A percentile compares a stretch with the other conserved stretches of the same genome.
These are phyloP conservation scores for Flaveria ramosissima DNA, from an alignment of 129 eudicot genomes.

Conservation along the genomic window DNA sequence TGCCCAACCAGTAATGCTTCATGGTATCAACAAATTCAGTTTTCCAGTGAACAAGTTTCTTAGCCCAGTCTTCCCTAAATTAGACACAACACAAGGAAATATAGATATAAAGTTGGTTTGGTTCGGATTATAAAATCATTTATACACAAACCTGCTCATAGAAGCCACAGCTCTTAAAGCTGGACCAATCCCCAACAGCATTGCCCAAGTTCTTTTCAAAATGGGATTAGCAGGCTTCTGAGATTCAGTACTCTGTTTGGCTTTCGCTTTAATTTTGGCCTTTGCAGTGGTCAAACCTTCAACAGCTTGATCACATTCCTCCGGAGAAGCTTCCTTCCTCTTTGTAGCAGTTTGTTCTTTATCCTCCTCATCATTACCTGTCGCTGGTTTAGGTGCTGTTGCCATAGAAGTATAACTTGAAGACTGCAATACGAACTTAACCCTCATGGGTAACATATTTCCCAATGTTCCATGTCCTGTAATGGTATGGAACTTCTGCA, in stretches of 20 bases:
- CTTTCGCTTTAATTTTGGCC: conserved; percentile 68
- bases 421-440: conserved; percentile 37
- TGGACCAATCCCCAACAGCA: conserved; percentile 82
- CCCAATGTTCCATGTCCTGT: conserved; percentile 39
- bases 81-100: conserved; percentile 21
- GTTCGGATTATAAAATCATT: conserved; percentile 12
- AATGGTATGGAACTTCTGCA: conserved; percentile 28
- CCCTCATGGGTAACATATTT: conserved; percentile 36
- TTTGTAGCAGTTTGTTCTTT: conserved; percentile 57
- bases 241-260: conserved; percentile 64
- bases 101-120: not conserved
- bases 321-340: conserved; percentile 91
- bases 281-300: conserved; percentile 75
- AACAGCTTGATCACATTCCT: conserved; percentile 95
- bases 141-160: conserved; percentile 71
- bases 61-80: conserved; percentile 93
- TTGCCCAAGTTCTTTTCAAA: conserved; percentile 68
- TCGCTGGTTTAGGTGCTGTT: conserved; percentile 60
- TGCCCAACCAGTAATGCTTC: conserved; percentile 98
- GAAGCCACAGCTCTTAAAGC: conserved; percentile 82
- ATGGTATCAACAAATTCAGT: conserved; percentile 81
- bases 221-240: conserved; percentile 51
- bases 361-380: conserved; percentile 53
- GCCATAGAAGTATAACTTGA: conserved; percentile 53
- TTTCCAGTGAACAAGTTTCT: conserved; percentile 88